Conservation (phyloP, 768 basidiomycete genomes). For the Mycena belliarum region DNA sequence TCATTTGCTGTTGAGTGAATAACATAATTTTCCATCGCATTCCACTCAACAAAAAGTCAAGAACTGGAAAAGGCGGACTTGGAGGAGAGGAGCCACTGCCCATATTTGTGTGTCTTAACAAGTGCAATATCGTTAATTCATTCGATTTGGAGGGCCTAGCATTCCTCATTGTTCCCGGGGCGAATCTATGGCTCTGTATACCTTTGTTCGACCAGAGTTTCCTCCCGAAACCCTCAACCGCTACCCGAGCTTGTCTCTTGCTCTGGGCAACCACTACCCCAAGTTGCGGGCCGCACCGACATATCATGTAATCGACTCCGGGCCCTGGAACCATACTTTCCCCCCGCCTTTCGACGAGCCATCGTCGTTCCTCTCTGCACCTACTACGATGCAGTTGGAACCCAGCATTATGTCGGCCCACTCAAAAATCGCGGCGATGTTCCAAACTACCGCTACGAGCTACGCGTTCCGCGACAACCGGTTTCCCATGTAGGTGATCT, state of each 20-base stretch:
- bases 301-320: neutral
- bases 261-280: conserved; percentile 4
- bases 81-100: too few species aligned
- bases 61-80: too few species aligned
- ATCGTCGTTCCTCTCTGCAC: neutral
- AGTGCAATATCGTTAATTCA: neutral
- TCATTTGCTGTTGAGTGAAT: too few species aligned
- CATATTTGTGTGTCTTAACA: too few species aligned
- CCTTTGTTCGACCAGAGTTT: neutral
- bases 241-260: conserved; percentile 9
- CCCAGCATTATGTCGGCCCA: too few species aligned
- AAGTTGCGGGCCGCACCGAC: neutral
- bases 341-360: neutral
- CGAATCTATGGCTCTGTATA: neutral
- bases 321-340: neutral
- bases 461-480: neutral
- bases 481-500: neutral
- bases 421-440: too few species aligned
- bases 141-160: neutral
- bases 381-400: neutral
- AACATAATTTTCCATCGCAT: too few species aligned
- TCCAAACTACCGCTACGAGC: too few species aligned
- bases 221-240: neutral
- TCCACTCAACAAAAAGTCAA: too few species aligned
- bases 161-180: neutral